phyloP scores from a whole-genome alignment of 2,329 filamentous ascomycete genomes.

The Helminthosporium solani region DNA sequence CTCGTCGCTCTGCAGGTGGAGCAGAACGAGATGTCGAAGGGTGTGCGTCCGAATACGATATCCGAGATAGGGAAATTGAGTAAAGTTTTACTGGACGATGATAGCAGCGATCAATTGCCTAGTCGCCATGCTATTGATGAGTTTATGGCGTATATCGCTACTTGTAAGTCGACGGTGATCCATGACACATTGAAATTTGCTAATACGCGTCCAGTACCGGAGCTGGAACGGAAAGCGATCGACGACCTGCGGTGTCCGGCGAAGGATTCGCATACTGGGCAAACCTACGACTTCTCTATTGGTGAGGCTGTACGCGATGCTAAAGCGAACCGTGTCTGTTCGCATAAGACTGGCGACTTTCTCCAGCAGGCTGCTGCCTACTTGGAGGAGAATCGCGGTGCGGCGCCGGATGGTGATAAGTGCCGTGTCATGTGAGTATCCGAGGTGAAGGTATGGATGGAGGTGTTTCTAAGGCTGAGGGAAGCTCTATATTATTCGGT shows the following conservation, averaged over 20 bases:
- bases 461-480: background rate
- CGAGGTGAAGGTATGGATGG: background rate
- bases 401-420: constrained; percentile 18
- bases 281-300: constrained; percentile 34
- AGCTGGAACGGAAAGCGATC: constrained; percentile 33
- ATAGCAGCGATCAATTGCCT: constrained; percentile 25
- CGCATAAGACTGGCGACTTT: constrained; percentile 40
- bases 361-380: constrained; percentile 35
- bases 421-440: constrained; percentile 22
- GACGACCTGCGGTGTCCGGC: constrained; percentile 33
- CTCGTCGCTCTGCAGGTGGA: constrained; percentile 32
- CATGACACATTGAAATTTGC: background rate
- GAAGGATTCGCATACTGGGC: constrained; percentile 37
- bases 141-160: constrained; percentile 37
- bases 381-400: constrained; percentile 26
- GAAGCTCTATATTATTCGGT: too few species aligned
- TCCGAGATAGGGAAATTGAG: constrained; percentile 31
- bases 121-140: constrained; percentile 35
- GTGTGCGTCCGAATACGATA: constrained; percentile 34
- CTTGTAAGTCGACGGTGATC: constrained; percentile 20
- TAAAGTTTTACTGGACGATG: constrained; percentile 29
- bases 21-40: constrained; percentile 36
- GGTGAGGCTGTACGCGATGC: constrained; percentile 36
- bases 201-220: constrained; percentile 13
- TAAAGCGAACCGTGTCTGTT: constrained; percentile 38